phyloP scores from a whole-genome alignment of 1,139 yeast genomes.

The Debaryomyces sp. region DNA sequence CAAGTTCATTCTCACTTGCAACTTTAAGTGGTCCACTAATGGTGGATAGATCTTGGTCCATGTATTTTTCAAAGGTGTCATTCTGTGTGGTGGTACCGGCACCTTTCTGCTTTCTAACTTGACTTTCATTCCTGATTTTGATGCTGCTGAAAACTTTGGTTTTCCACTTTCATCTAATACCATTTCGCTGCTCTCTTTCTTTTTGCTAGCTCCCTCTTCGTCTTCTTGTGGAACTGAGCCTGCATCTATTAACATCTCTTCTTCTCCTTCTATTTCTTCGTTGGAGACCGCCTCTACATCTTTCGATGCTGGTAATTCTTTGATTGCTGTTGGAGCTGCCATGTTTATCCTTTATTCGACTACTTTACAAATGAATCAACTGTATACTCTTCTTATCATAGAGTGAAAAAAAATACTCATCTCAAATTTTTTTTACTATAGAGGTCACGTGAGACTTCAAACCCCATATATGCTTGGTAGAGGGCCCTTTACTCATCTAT shows the following conservation, averaged over 20 bases:
- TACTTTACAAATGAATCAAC: background rate
- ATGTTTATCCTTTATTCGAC: slow-evolving; percentile 26
- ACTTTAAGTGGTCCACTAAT: slow-evolving; percentile 86
- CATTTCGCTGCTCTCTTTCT: slow-evolving; percentile 50
- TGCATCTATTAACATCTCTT: slow-evolving; percentile 74
- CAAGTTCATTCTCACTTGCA: slow-evolving; percentile 95
- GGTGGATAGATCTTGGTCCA: slow-evolving; percentile 98
- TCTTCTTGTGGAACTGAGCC: slow-evolving; percentile 37
- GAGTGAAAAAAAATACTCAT: slow-evolving; percentile 11
- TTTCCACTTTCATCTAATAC: slow-evolving; percentile 86
- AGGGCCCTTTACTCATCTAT: background rate
- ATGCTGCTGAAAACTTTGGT: slow-evolving; percentile 82
- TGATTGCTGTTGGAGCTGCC: slow-evolving; percentile 78
- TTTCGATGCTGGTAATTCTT: slow-evolving; percentile 18
- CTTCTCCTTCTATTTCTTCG: slow-evolving; percentile 38
- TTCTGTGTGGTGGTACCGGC: slow-evolving; percentile 94
- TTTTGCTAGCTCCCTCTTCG: slow-evolving; percentile 18
- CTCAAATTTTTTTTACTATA: slow-evolving; percentile 5
- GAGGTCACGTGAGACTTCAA: background rate
- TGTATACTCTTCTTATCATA: background rate
- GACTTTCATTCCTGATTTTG: slow-evolving; percentile 65
- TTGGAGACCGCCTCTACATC: slow-evolving; percentile 13
- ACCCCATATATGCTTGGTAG: background rate
- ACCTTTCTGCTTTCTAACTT: slow-evolving; percentile 86
- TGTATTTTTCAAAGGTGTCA: slow-evolving; percentile 84